Percentiles rank a stretch among this genome's conserved stretches.
phyloP scores from a whole-genome alignment of 2,329 filamentous ascomycete genomes.

The Beauveria brongniartii region DNA sequence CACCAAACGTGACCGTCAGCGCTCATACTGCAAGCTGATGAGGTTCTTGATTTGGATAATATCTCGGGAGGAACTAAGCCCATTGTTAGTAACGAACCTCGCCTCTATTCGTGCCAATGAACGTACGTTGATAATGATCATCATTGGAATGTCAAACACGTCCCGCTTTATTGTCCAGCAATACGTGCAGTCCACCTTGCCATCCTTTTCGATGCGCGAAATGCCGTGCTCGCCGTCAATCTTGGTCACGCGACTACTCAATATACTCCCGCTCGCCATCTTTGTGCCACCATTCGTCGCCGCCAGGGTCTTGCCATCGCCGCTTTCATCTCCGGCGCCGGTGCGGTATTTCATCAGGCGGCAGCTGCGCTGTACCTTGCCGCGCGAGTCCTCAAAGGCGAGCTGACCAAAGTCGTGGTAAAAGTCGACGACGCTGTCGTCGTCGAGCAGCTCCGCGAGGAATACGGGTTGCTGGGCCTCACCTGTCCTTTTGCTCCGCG shows the following conservation, averaged over 20 bases:
- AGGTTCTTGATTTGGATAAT: constrained; percentile 48
- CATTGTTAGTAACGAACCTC: background rate
- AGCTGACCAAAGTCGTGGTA: constrained; percentile 92
- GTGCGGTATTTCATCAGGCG: constrained; percentile 86
- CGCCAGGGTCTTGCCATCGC: constrained; percentile 31
- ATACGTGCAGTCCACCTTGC: constrained; percentile 89
- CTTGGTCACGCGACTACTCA: constrained; percentile 52
- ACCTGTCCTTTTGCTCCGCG: constrained; percentile 35
- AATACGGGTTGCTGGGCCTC: constrained; percentile 70
- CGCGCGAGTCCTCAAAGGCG: constrained; percentile 84
- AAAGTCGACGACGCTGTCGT: constrained; percentile 87
- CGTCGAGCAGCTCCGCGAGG: constrained; percentile 84
- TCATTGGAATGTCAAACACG: constrained; percentile 96
- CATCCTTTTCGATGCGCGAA: constrained; percentile 73
- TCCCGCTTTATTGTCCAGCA: constrained; percentile 97
- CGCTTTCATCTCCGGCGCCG: constrained; percentile 53
- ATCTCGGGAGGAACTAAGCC: constrained; percentile 49
- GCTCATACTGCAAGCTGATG: constrained; percentile 46
- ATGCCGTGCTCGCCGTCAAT: constrained; percentile 72
- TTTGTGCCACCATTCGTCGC: constrained; percentile 40
- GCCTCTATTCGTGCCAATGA: too few relatives aligned
- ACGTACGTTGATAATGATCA: constrained; percentile 97
- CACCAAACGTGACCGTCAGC: background rate
- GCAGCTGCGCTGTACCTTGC: constrained; percentile 74
- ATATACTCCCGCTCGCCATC: constrained; percentile 34